Percentiles rank a stretch among this genome's conserved stretches.
These are phyloP conservation scores for Penicillium canescens DNA, from an alignment of 495 filamentous ascomycete genomes.

Conservation along the genomic window DNA sequence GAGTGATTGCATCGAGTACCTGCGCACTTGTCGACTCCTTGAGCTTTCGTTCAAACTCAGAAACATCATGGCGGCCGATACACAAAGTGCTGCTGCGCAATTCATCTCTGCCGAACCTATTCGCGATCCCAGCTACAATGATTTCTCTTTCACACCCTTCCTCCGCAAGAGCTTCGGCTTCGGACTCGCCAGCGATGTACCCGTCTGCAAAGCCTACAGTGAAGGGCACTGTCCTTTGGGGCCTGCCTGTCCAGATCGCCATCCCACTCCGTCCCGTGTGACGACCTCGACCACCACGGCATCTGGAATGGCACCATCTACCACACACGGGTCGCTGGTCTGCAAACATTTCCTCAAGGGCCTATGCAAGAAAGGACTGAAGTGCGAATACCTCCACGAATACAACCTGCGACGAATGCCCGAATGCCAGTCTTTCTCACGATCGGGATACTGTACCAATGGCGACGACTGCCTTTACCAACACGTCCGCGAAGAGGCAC, in stretches of 20 bases:
- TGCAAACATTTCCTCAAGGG: constrained; percentile 99
- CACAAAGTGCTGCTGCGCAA: constrained; percentile 32
- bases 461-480: constrained; percentile 97
- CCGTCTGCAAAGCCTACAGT: constrained; percentile 77
- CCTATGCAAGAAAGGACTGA: constrained; percentile 93
- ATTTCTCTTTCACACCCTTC: constrained; percentile 74
- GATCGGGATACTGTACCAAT: constrained; percentile 90
- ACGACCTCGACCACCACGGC: constrained; percentile 55
- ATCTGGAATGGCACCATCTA: constrained; percentile 48
- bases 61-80: constrained; percentile 39
- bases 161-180: constrained; percentile 74
- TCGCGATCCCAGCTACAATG: constrained; percentile 57
- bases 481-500: constrained; percentile 81
- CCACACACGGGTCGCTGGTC: constrained; percentile 66
- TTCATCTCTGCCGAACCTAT: constrained; percentile 39
- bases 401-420: constrained; percentile 98
- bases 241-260: constrained; percentile 68
- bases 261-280: constrained; percentile 50
- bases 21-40: no score
- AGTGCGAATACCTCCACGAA: constrained; percentile 96
- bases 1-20: neutral
- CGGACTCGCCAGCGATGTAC: constrained; percentile 70
- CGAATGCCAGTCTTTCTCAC: constrained; percentile 89
- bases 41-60: neutral
- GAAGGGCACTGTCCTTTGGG: constrained; percentile 79